Evolutionary conservation across 2,329 filamentous ascomycete species (phyloP), one percentile per base, ranked within the genome.

Genomic region (Epichloe sylvatica): DNA sequence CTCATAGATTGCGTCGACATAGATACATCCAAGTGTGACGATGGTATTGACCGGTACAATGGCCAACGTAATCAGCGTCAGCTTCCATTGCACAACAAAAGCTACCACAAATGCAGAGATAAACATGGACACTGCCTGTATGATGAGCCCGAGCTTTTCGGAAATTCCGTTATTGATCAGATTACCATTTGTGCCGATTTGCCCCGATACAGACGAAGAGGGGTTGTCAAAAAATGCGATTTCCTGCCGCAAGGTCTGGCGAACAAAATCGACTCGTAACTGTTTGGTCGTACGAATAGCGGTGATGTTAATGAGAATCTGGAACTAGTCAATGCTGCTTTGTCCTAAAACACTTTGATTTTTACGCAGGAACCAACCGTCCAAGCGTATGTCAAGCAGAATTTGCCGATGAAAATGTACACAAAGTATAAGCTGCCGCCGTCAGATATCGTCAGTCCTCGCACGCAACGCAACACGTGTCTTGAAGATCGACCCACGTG

Each of bases 341-440:
- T 30, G 40, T 41, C 17, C 7, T 3, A 2, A 25, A 6, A 15
- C 17, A 11, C 17, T 21, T 21, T 21, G 17, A n/a, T 30, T 30
- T 8, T 3, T 30, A 8, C 19, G 21, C 37, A n/a, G 19, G 9
- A 5, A 53, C 63, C 54, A 62, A 77, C 74, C 55, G 74, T 73
- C 52, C 76, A 75, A 17, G 76, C 56, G 53, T 80, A 80, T 0
- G 69, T 71, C n/a, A 79, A 60, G 4, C 66, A 55, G 38, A 80
- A 74, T 49, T 76, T 76, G 13, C 63, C 76, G 19, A 77, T 63
- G 52, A 80, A 80, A 1, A 81, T 65, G 56, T 78, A 80, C 13
- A 80, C 64, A 52, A 80, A 77, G 53, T 71, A 76, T n/a, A 77
- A 58, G 6, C 75, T 78, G 25, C 6, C 17, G 25, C 6, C 17